These are phyloP conservation scores for Phytophthora rubi DNA, from an alignment of 352 stramenopile species.

Conservation along the genomic window DNA sequence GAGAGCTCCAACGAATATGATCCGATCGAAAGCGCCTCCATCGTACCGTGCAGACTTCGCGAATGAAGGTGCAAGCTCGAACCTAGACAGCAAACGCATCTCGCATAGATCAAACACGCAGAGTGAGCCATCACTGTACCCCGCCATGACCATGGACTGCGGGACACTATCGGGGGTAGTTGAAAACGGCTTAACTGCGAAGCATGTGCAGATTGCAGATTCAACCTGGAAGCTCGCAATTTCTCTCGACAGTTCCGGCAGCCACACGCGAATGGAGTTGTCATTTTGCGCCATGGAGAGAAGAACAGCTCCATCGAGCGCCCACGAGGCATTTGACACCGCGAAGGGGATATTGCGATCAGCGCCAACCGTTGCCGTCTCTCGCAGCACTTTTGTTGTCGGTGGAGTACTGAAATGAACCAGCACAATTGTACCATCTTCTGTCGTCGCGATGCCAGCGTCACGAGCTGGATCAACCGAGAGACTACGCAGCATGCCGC, in stretches of 20 bases:
- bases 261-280: slow-evolving; percentile 48
- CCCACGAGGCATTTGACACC: slow-evolving; percentile 24
- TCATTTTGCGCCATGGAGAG: slow-evolving; percentile 37
- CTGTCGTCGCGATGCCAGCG: slow-evolving; percentile 40
- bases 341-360: not conserved
- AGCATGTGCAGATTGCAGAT: slow-evolving; percentile 37
- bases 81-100: slow-evolving; percentile 51
- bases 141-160: slow-evolving; percentile 45
- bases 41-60: slow-evolving; percentile 10
- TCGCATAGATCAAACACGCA: slow-evolving; percentile 58
- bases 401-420: slow-evolving; percentile 43
- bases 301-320: slow-evolving; percentile 41
- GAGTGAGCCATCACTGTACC: slow-evolving; percentile 56
- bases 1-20: slow-evolving; percentile 45
- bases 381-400: slow-evolving; percentile 29
- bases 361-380: not conserved
- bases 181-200: slow-evolving; percentile 44
- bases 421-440: slow-evolving; percentile 36
- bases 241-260: slow-evolving; percentile 45
- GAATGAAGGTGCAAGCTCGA: slow-evolving; percentile 32
- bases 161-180: slow-evolving; percentile 4
- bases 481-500: slow-evolving; percentile 36
- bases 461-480: slow-evolving; percentile 51
- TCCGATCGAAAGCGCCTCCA: slow-evolving; percentile 26
- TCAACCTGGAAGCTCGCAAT: slow-evolving; percentile 47